These are phyloP conservation scores for Pichia thaimueangensis DNA, from an alignment of 805 yeast species.

Conservation along the genomic window DNA sequence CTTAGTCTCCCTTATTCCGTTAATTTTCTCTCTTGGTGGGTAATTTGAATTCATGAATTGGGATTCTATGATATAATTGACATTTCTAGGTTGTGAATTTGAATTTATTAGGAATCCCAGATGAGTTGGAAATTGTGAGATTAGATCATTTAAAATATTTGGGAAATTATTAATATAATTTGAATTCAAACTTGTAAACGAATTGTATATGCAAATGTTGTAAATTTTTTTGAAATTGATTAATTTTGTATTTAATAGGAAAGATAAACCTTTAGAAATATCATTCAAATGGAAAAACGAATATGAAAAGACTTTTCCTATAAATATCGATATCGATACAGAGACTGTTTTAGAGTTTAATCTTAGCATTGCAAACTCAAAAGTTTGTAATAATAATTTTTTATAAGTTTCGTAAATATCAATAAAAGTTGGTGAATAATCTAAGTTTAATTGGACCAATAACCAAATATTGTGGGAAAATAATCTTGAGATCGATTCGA, in stretches of 20 bases:
- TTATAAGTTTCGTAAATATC: slow-evolving; percentile 27
- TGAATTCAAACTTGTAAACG: slow-evolving; percentile 7
- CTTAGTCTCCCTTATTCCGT: slow-evolving; percentile 49
- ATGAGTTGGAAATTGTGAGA: slow-evolving; percentile 21
- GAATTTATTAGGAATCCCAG: slow-evolving; percentile 20
- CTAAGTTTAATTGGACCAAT: slow-evolving; percentile 5
- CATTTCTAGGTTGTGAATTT: slow-evolving; percentile 18
- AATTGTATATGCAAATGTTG: slow-evolving; percentile 17
- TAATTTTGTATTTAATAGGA: slow-evolving; percentile 50
- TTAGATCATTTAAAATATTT: slow-evolving; percentile 11
- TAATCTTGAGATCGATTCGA: slow-evolving; percentile 49
- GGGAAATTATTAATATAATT: not conserved
- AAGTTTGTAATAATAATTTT: slow-evolving; percentile 41
- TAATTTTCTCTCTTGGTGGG: slow-evolving; percentile 34
- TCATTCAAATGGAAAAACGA: slow-evolving; percentile 49
- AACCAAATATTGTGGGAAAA: slow-evolving; percentile 44
- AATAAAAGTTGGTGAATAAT: slow-evolving; percentile 13
- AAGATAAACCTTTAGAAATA: slow-evolving; percentile 50
- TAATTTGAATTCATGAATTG: slow-evolving; percentile 31
- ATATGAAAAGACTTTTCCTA: slow-evolving; percentile 67
- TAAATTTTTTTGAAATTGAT: slow-evolving; percentile 31
- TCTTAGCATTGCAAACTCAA: slow-evolving; percentile 44
- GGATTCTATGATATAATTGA: slow-evolving; percentile 25
- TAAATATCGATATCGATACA: slow-evolving; percentile 53
- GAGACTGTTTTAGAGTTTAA: slow-evolving; percentile 46